Evolutionary conservation across 768 basidiomycete species (phyloP).

Genomic region (Amanita pseudoporphyria): DNA sequence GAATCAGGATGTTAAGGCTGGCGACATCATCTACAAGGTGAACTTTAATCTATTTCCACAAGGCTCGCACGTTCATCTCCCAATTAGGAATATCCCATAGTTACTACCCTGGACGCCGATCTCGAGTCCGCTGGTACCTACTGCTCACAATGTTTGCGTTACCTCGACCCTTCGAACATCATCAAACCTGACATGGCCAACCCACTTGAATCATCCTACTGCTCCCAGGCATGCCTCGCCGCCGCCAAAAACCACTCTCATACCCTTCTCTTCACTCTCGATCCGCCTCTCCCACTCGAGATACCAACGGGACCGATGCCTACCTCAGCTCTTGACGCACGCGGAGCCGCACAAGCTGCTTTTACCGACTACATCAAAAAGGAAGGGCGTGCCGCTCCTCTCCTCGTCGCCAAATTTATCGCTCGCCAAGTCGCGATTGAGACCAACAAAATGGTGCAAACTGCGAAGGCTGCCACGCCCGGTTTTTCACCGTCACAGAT

Average conservation of each 20-base stretch:
- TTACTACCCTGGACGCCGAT: slow-evolving; percentile 63
- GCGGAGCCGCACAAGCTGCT: slow-evolving; percentile 49
- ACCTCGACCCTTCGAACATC: slow-evolving; percentile 38
- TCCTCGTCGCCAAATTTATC: slow-evolving; percentile 64
- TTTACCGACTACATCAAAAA: slow-evolving; percentile 48
- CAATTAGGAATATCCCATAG: slow-evolving; percentile 62
- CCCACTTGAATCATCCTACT: slow-evolving; percentile 53
- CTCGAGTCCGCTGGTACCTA: slow-evolving; percentile 57
- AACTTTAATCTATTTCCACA: slow-evolving; percentile 4
- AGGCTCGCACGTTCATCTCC: slow-evolving; percentile 6
- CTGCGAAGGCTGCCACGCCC: slow-evolving; percentile 14
- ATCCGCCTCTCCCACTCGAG: slow-evolving; percentile 46
- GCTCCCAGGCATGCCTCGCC: slow-evolving; percentile 58
- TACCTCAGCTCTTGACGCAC: slow-evolving; percentile 27
- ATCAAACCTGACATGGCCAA: slow-evolving; percentile 30
- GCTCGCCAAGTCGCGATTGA: slow-evolving; percentile 63
- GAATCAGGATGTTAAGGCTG: slow-evolving; percentile 55
- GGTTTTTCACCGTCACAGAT: slow-evolving; percentile 4
- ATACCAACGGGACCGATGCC: slow-evolving; percentile 21
- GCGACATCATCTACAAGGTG: slow-evolving; percentile 75
- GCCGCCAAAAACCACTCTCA: slow-evolving; percentile 51
- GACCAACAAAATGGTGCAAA: slow-evolving; percentile 41
- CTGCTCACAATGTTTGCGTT: slow-evolving; percentile 66
- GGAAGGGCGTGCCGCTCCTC: slow-evolving; percentile 31
- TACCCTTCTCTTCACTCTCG: slow-evolving; percentile 61